A percentile compares a stretch with the other conserved stretches of the same genome.
phyloP scores from a whole-genome alignment of 2,329 filamentous ascomycete genomes.

The Ustilaginoidea virens region DNA sequence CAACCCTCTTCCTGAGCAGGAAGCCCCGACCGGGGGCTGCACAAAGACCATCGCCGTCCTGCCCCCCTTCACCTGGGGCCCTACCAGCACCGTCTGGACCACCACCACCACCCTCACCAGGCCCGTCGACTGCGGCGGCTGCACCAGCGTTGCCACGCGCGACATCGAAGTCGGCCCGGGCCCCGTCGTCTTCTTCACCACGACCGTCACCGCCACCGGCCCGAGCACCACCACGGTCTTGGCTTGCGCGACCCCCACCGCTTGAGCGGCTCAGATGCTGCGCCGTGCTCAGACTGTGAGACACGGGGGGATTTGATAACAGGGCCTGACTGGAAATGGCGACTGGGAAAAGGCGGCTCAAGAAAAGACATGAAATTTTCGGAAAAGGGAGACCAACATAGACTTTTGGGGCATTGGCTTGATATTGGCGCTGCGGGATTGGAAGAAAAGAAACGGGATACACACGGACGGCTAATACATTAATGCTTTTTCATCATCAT shows the following conservation, averaged over 20 bases:
- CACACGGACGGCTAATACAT: too few relatives aligned
- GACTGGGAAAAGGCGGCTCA: too few relatives aligned
- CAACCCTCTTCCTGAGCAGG: constrained; percentile 3
- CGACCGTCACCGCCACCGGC: constrained; percentile 8
- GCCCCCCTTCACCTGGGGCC: constrained; percentile 7
- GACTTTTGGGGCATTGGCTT: too few relatives aligned
- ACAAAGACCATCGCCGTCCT: constrained; percentile 4
- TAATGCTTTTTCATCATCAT: too few relatives aligned
- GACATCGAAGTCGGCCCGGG: constrained; percentile 6
- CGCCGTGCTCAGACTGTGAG: too few relatives aligned
- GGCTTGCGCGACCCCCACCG: constrained; percentile 1
- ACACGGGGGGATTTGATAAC: too few relatives aligned
- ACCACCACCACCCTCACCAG: constrained; percentile 10
- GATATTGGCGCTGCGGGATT: too few relatives aligned
- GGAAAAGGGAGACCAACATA: too few relatives aligned
- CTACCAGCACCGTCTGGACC: constrained; percentile 12
- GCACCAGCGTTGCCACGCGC: constrained; percentile 5
- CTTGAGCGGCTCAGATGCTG: background rate
- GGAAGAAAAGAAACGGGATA: too few relatives aligned
- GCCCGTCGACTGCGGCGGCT: constrained; percentile 12
- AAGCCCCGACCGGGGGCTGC: constrained; percentile 4
- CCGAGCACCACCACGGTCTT: constrained; percentile 6
- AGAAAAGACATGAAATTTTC: too few relatives aligned
- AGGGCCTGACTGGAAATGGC: too few relatives aligned
- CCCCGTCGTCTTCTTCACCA: constrained; percentile 10